A percentile compares a stretch with the other conserved stretches of the same genome.
These are phyloP conservation scores for Cyclocybe cylindracea DNA, from an alignment of 768 basidiomycete species.

Conservation along the genomic window DNA sequence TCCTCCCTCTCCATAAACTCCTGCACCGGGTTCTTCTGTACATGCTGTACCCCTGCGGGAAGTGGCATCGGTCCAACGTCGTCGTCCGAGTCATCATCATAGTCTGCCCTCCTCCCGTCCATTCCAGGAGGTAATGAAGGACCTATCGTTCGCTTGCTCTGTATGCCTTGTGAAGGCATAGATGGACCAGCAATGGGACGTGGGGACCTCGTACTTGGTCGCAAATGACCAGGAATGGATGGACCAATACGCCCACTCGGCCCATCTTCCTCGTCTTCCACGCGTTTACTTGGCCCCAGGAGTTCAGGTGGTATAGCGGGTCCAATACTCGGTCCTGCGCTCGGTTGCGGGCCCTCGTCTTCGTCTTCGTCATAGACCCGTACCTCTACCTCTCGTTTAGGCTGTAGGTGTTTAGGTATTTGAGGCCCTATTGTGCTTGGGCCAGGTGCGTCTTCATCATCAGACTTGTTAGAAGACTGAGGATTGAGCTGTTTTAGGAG, in stretches of 20 bases:
- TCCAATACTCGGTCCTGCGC: conserved; percentile 14
- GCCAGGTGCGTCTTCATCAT: conserved; percentile 26
- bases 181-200: conserved; percentile 15
- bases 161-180: conserved; percentile 14
- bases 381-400: conserved; percentile 5
- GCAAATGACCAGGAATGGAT: too few species aligned
- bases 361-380: conserved; percentile 41
- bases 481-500: conserved; percentile 27
- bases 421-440: conserved; percentile 20
- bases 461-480: conserved; percentile 19
- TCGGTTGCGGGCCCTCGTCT: conserved; percentile 65
- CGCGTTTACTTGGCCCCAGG: too few species aligned
- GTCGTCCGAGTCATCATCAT: conserved; percentile 53
- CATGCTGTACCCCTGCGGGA: conserved; percentile 43
- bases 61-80: conserved; percentile 86
- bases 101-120: conserved; percentile 22
- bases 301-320: conserved; percentile 15
- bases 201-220: background rate
- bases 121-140: conserved; percentile 48
- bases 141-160: conserved; percentile 43
- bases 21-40: conserved; percentile 64
- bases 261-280: too few species aligned
- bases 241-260: too few species aligned
- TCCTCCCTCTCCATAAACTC: conserved; percentile 89
- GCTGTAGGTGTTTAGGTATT: conserved; percentile 25